Conservation (phyloP, 768 basidiomycete species). For the Boletus pseudopeckii region DNA sequence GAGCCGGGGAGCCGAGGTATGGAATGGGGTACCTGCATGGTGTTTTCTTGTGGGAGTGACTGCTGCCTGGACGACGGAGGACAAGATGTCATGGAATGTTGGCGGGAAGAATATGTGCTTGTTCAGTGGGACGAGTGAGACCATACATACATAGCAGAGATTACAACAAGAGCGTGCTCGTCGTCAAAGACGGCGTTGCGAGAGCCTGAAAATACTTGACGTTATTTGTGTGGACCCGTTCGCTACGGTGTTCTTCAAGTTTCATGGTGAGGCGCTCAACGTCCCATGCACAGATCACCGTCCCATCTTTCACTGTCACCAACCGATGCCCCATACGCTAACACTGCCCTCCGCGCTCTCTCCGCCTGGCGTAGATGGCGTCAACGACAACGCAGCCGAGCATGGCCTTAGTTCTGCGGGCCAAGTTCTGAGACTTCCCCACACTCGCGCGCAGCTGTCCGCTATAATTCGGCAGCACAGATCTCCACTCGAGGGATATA, state of each 20-base stretch:
- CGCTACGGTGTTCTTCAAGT: constrained; percentile 12
- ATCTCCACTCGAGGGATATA: constrained; percentile 46
- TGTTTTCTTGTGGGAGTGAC: constrained; percentile 84
- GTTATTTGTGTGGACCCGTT: constrained; percentile 21
- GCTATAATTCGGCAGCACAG: constrained; percentile 73
- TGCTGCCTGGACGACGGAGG: constrained; percentile 54
- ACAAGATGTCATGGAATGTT: constrained; percentile 40
- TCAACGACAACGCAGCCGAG: constrained; percentile 22
- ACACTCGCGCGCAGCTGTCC: constrained; percentile 78
- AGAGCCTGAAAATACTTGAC: constrained; percentile 11
- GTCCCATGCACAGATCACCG: constrained; percentile 23
- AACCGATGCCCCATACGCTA: constrained; percentile 25
- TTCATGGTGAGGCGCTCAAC: constrained; percentile 21
- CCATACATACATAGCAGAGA: background rate
- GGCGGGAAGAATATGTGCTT: constrained; percentile 74
- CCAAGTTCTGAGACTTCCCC: constrained; percentile 57
- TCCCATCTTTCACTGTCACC: constrained; percentile 16
- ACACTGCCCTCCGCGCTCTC: constrained; percentile 18
- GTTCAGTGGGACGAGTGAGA: constrained; percentile 70
- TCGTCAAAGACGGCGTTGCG: background rate
- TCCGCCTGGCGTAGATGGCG: constrained; percentile 3
- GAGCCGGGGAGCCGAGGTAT: constrained; percentile 57
- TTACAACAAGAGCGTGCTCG: background rate
- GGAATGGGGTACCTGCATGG: constrained; percentile 93
- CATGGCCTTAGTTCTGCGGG: constrained; percentile 7